Base-by-base conservation (phyloP, 75 land plant species). In the Cryptomeria japonica region DNA sequence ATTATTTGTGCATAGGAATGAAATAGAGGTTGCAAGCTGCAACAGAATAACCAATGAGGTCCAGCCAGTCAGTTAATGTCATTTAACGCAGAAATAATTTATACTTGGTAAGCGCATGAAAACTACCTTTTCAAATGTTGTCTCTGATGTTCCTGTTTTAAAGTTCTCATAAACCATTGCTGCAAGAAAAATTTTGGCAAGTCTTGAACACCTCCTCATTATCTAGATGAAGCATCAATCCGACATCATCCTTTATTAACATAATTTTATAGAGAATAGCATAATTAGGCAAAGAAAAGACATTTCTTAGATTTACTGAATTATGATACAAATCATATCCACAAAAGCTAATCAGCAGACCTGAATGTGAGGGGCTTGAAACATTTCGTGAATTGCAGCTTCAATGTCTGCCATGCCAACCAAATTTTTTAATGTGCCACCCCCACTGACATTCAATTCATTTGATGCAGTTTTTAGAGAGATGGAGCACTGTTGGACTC, bases 331-430 rank as follows among this genome's bases (percentile, higher is more conserved):
- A 78, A 38, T 42, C 37, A 32, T 68, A 9, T 38, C 28, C 41
- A 36, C 25, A 87, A 84, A 80, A 42, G 22, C 84, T 9, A 49
- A 51, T 49, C 25, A 77, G 85, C 91, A 86, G 58, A 95, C 99
- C 91, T 95, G 97, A 38, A 98, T 94, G 89, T 98, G 99, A 82
- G 99, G 99, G 86, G 99, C 99, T 88, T 97, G 97, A 85, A 98
- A 98, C 95, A 98, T 96, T 88, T 98, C 99, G 22, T 94, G 91
- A 55, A 98, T 97, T 41, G 99, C 97, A 88, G 91, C 95, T 87
- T 98, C 96, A 84, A 98, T 91, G 37, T 98, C 99, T 61, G 90
- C 75, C 93, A 98, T 97, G 41, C 92, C 91, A 83, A 97, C 94
- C 82, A 96, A 90, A 36, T 80, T 51, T 82, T 91, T 92, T n/a